These are phyloP conservation scores for Metschnikowia rubicola DNA, from an alignment of 805 yeast genomes.

Conservation along the genomic window DNA sequence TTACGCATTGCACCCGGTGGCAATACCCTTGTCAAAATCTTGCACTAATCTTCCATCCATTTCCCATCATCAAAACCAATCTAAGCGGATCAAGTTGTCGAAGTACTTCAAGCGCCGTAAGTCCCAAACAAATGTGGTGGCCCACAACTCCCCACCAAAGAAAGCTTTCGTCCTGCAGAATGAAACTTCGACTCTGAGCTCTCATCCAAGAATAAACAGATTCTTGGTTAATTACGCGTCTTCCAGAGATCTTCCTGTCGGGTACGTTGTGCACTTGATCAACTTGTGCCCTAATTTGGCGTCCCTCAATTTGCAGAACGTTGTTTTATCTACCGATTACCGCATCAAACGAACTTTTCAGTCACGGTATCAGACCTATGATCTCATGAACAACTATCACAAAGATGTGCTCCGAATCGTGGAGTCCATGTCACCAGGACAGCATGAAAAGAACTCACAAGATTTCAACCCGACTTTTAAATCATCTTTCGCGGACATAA, in stretches of 20 bases:
- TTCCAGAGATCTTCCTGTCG: constrained; percentile 76
- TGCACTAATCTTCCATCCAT: constrained; percentile 4
- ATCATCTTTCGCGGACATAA: background rate
- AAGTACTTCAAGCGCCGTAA: constrained; percentile 17
- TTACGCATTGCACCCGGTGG: constrained; percentile 36
- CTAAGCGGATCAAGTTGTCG: constrained; percentile 13
- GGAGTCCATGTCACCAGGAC: constrained; percentile 16
- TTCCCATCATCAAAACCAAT: background rate
- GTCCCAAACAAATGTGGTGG: constrained; percentile 14
- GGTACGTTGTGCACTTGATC: constrained; percentile 65
- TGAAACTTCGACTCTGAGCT: background rate
- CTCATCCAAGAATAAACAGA: constrained; percentile 57
- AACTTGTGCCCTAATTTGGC: constrained; percentile 62
- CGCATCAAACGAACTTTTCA: constrained; percentile 39
- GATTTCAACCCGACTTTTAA: background rate
- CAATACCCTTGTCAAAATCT: constrained; percentile 16
- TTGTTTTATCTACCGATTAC: constrained; percentile 68
- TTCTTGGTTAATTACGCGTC: constrained; percentile 60
- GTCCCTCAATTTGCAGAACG: constrained; percentile 53
- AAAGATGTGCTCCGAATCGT: constrained; percentile 25
- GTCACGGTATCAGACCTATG: constrained; percentile 37
- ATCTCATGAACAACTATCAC: constrained; percentile 37
- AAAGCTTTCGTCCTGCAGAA: too few species aligned
- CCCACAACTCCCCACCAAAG: background rate
- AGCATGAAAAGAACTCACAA: background rate